Evolutionary conservation across 805 yeast genomes (phyloP), one percentile per base, ranked within the genome.

Genomic region (Ogataea nitratoaversa): DNA sequence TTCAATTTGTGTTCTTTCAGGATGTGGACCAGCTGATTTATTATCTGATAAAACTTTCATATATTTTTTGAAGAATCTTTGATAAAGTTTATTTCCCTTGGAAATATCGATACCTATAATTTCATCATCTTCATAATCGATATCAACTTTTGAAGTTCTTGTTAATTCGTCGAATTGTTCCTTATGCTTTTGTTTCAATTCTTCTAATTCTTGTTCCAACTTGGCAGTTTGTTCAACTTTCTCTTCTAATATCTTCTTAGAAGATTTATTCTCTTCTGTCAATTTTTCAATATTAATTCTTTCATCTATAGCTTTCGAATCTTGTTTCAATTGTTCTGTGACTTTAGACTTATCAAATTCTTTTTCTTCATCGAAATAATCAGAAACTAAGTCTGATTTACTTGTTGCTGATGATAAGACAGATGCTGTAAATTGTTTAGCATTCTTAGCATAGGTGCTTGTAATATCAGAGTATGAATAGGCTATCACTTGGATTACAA

Each of bases 1-100:
- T 8, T 38, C 42, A 8, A 42, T 38, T 4, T 44, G 38, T 6
- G 30, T 16, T 27, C 61, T 42, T 27, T 51, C 50, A 4, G 51
- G 53, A 29, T 54, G 56, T 16, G 43, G 41, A 23, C 46, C 36
- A 1, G 19, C 5, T 17, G 41, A 16, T 41, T 40, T 38, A 19
- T 44, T 46, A 1, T 46, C 43, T 1, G 31, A 31, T 8, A 53
- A 24, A 2, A 41, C 37, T 3, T 44, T 35, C 1, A 47, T 32
- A n/a, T 28, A 53, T 16, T 47, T 30, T 4, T 24, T 9, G 18
- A 52, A 43, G 30, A 53, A 48, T 19, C 34, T 19, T 11, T 42
- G 32, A 24, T 42, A 40, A n/a, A 38, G 30, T 9, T 20, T 27
- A 25, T 32, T 22, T 9, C 47, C 48, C 1, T 17, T 29, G 7